Percentiles rank a stretch among this genome's conserved stretches.
Evolutionary conservation across 2,329 filamentous ascomycete genomes (phyloP).

Genomic region (Tolypocladium inflatum): DNA sequence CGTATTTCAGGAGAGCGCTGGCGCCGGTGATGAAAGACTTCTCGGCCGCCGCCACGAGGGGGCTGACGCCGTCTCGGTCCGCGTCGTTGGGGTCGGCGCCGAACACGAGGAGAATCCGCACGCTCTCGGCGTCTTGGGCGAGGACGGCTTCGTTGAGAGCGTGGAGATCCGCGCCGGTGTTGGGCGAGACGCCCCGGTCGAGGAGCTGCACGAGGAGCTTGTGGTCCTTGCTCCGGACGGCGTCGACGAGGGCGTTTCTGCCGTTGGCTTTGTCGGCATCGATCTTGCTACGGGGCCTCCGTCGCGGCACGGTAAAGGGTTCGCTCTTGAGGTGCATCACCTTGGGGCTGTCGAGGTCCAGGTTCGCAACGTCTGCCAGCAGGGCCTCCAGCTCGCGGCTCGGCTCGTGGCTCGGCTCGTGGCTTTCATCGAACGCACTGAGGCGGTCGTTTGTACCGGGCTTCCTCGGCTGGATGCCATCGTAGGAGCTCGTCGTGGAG

Average conservation of each 20-base stretch:
- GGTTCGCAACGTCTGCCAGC: conserved; percentile 21
- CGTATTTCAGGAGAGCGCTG: conserved; percentile 53
- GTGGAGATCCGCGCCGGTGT: conserved; percentile 34
- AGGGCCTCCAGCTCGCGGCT: conserved; percentile 13
- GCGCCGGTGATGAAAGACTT: conserved; percentile 46
- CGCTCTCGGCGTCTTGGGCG: conserved; percentile 39
- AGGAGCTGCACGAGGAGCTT: conserved; percentile 47
- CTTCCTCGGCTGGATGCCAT: conserved; percentile 12
- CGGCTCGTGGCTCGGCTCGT: not conserved
- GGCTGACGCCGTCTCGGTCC: conserved; percentile 39
- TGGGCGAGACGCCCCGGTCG: conserved; percentile 45
- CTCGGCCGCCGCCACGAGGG: conserved; percentile 41
- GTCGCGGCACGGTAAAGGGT: conserved; percentile 39
- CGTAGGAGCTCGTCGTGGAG: conserved; percentile 18
- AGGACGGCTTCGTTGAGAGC: conserved; percentile 44
- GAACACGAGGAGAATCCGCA: conserved; percentile 47
- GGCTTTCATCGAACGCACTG: conserved; percentile 17
- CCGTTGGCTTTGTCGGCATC: conserved; percentile 33
- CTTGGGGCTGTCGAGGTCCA: conserved; percentile 29
- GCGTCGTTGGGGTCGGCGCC: conserved; percentile 45
- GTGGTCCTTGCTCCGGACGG: conserved; percentile 47
- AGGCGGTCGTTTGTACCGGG: conserved; percentile 14
- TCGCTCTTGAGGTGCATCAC: conserved; percentile 42
- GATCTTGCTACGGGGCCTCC: conserved; percentile 34
- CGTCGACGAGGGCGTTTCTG: conserved; percentile 38